These are phyloP conservation scores for Colletotrichum sansevieriae DNA, from an alignment of 2,329 filamentous ascomycete genomes.

Conservation along the genomic window DNA sequence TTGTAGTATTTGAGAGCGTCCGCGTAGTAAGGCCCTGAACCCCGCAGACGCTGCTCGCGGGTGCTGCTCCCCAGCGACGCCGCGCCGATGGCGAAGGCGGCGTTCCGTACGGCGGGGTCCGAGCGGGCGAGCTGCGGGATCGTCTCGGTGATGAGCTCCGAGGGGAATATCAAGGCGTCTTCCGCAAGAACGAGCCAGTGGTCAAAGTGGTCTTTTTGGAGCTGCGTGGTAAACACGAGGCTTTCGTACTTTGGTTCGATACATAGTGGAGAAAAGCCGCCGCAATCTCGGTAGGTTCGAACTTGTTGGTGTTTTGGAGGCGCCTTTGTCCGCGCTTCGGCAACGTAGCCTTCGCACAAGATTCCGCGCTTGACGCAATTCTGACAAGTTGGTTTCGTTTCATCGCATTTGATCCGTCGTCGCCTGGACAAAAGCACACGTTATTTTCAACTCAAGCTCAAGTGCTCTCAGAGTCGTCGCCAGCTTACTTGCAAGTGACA, in stretches of 20 bases:
- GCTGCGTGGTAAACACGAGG: constrained; percentile 31
- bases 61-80: constrained; percentile 19
- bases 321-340: neutral
- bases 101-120: constrained; percentile 50
- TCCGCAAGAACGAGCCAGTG: constrained; percentile 26
- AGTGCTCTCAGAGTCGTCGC: too few species aligned
- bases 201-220: constrained; percentile 35
- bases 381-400: constrained; percentile 31
- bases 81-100: constrained; percentile 57
- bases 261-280: constrained; percentile 15
- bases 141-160: constrained; percentile 26
- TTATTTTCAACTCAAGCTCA: neutral
- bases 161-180: constrained; percentile 30
- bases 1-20: constrained; percentile 32
- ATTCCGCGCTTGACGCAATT: constrained; percentile 31
- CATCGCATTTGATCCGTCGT: constrained; percentile 34
- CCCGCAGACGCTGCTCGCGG: constrained; percentile 26
- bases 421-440: constrained; percentile 1
- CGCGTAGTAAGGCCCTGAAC: constrained; percentile 8
- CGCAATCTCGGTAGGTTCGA: neutral
- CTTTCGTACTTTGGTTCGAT: constrained; percentile 33
- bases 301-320: neutral
- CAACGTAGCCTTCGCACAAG: constrained; percentile 33
- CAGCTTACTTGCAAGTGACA: constrained; percentile 39
- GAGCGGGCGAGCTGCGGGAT: constrained; percentile 43